Base-by-base conservation (phyloP, 371 early-diverging fungal genomes). In the Syncephalastrum monosporum region DNA sequence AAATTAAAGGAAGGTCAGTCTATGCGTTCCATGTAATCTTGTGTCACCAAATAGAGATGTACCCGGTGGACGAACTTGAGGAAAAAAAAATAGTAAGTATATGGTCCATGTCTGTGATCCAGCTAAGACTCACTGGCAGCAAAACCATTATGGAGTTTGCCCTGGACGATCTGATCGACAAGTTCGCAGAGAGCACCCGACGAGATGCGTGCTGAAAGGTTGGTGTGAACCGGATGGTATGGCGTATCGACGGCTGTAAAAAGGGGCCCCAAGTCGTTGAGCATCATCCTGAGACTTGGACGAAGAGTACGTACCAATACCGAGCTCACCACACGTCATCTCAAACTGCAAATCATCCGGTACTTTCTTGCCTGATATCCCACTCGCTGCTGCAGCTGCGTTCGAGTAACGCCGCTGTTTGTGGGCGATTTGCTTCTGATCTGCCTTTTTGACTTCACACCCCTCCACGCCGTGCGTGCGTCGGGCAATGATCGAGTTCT, bases 351-450 rank as follows among this genome's bases (percentile, higher is more conserved):
- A 33, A 10, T 60, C 56, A 17, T 19, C 56, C 16, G 38, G 15
- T 3, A n/a, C 49, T 23, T 57, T 46, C 23, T 16, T 38, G 29
- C 15, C 41, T 12, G 53, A 23, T 25, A 19, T 61, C 2, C 38
- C 63, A 47, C 62, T 59, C 21, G 56, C 63, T 5, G 63, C 42
- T 8, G 69, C 69, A 5, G 71, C 71, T 8, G 71, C 69, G 4
- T 65, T 64, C 21, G 70, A 75, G 55, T 69, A 75, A 12, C 69
- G 63, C 21, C 68, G 65, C 21, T 64, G 68, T 53, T 75, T 72
- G 61, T 92, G 89, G 82, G 90, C 94, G 79, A 99, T 98, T 79
- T 97, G 96, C 67, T 89, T 82, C 91, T 99, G 98, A 91, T 97
- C 98, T 71, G 97, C 89, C 65, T 90, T 89, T 63, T 96, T 65